Percentiles rank a stretch among this genome's conserved stretches.
Evolutionary conservation across 192 early-diverging fungal species (phyloP).

Genomic region (Helicostylum pulchrum): DNA sequence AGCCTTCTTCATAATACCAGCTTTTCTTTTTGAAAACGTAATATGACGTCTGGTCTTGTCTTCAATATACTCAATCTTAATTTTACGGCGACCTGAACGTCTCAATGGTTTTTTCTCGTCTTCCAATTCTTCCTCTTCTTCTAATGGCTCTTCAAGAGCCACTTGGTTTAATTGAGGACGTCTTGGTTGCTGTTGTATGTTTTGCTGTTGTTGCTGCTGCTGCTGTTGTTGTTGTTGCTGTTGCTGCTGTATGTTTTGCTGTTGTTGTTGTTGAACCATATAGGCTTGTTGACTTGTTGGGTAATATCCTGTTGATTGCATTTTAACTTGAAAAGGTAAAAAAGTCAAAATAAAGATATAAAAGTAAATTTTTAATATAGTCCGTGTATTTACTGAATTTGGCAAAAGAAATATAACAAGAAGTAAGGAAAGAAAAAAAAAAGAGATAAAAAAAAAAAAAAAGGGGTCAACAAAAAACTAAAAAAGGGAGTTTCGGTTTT

Average conservation of each 20-base stretch:
- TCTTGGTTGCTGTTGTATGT: not conserved
- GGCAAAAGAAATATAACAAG: constrained; percentile 1
- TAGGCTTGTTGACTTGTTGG: not conserved
- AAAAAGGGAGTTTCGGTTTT: not conserved
- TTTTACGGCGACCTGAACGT: constrained; percentile 78
- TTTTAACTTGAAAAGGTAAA: not conserved
- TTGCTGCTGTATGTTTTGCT: not conserved
- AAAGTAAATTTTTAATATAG: not conserved
- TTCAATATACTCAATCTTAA: constrained; percentile 92
- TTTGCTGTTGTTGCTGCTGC: constrained; percentile 1
- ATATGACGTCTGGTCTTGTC: constrained; percentile 89
- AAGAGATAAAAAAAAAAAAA: not conserved
- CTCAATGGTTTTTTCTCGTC: constrained; percentile 52
- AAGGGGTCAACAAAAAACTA: too few relatives aligned
- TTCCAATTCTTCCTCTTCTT: constrained; percentile 55
- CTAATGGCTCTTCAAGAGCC: constrained; percentile 15
- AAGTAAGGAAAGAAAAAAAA: not conserved
- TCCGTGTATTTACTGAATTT: constrained; percentile 2
- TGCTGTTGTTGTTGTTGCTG: constrained; percentile 3
- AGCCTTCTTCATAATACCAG: constrained; percentile 96
- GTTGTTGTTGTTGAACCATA: not conserved
- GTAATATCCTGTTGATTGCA: constrained; percentile 14
- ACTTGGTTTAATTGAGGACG: not conserved
- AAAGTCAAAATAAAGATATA: not conserved
- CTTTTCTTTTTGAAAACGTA: constrained; percentile 90